Percentiles rank a stretch among this genome's conserved stretches.
Conservation (phyloP, 257 asterid species). For the Scutellaria barbata region DNA sequence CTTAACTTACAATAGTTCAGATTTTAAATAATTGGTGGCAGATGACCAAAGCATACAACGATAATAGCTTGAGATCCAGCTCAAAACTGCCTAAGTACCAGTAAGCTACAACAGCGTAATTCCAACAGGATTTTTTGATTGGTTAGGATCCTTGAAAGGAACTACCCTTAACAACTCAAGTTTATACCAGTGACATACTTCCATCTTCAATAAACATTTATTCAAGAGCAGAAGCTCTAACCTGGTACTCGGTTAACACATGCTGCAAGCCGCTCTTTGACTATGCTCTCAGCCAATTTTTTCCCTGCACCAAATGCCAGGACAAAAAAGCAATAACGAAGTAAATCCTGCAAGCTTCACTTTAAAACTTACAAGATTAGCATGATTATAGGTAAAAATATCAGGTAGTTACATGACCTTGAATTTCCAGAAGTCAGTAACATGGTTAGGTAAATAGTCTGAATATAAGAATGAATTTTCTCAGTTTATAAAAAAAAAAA, state of each 20-base stretch:
- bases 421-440: not conserved
- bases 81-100: not conserved
- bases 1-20: not conserved
- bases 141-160: not conserved
- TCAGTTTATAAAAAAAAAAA: not conserved
- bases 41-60: constrained; percentile 11
- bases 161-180: constrained; percentile 10
- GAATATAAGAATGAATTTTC: not conserved
- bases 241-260: constrained; percentile 95
- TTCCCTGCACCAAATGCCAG: constrained; percentile 61
- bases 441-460: not conserved
- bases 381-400: not conserved
- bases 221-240: constrained; percentile 35
- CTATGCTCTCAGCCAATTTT: constrained; percentile 88
- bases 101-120: not conserved
- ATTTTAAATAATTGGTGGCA: not conserved
- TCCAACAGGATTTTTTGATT: constrained; percentile 19
- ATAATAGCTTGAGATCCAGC: not conserved
- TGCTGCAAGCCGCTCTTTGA: constrained; percentile 90
- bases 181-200: not conserved
- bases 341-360: constrained; percentile 7
- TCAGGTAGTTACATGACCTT: not conserved
- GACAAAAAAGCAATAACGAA: constrained; percentile 1
- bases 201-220: constrained; percentile 7
- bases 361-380: not conserved